phyloP scores from a whole-genome alignment of 1,284 basidiomycete genomes.

The Schizophyllum commune region DNA sequence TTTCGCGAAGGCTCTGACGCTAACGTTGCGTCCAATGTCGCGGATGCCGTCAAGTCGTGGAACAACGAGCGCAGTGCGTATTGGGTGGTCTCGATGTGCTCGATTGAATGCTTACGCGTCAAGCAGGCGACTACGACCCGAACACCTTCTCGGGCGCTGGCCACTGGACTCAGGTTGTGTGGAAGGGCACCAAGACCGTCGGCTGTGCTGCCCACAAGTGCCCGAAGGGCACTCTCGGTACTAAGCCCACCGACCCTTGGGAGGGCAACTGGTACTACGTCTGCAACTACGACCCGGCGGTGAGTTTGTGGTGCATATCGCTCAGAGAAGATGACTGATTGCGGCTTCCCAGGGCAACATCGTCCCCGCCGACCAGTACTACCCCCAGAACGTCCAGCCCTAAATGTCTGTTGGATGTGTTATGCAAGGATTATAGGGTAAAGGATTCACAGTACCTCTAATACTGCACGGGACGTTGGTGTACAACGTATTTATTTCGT shows the following conservation, averaged over 20 bases:
- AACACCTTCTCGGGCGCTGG: conserved; percentile 30
- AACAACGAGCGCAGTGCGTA: conserved; percentile 31
- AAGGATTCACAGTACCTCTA: neutral
- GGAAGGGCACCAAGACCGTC: conserved; percentile 38
- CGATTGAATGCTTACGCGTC: neutral
- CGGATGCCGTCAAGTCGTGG: conserved; percentile 32
- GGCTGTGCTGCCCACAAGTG: conserved; percentile 37
- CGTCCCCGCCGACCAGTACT: neutral
- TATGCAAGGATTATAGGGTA: neutral
- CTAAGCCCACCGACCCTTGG: conserved; percentile 15
- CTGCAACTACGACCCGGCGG: conserved; percentile 41
- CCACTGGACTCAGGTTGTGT: conserved; percentile 43
- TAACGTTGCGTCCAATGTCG: conserved; percentile 21
- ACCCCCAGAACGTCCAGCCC: conserved; percentile 5
- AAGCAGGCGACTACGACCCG: conserved; percentile 31
- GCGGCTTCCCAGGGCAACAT: neutral
- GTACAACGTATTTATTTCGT: neutral
- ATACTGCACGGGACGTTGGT: neutral
- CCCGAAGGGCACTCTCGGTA: conserved; percentile 33
- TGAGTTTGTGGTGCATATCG: conserved; percentile 43
- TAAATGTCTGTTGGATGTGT: neutral
- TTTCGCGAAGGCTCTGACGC: conserved; percentile 21
- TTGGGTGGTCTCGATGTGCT: neutral
- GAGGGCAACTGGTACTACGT: conserved; percentile 29
- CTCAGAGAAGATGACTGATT: conserved; percentile 24